Evolutionary conservation across 257 asterid genomes (phyloP).

Genomic region (Solanum pinnatisectum): DNA sequence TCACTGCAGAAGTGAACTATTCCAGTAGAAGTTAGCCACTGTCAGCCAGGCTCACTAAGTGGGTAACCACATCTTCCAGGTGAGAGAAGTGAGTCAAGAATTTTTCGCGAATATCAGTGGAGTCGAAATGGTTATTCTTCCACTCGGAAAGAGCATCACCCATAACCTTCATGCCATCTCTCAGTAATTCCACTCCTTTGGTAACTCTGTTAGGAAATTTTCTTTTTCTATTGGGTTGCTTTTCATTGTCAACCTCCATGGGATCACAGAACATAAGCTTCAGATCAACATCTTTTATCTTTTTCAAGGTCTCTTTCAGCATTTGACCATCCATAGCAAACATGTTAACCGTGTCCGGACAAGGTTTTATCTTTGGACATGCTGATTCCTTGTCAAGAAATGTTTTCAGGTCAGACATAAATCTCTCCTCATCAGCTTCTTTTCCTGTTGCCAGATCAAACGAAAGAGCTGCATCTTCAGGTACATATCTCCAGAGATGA

Average conservation of each 20-base stretch:
- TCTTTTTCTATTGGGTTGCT: conserved; percentile 53
- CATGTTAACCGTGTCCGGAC: conserved; percentile 27
- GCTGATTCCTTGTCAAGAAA: conserved; percentile 79
- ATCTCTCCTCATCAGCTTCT: conserved; percentile 62
- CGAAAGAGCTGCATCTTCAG: conserved; percentile 82
- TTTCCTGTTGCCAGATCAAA: conserved; percentile 64
- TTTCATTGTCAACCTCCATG: conserved; percentile 64
- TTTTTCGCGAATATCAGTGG: conserved; percentile 39
- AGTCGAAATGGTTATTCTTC: conserved; percentile 44
- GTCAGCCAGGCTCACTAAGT: conserved; percentile 52
- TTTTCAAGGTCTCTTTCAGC: conserved; percentile 29
- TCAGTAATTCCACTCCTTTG: conserved; percentile 70
- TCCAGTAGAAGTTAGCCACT: conserved; percentile 12
- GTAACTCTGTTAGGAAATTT: conserved; percentile 71
- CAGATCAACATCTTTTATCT: conserved; percentile 2
- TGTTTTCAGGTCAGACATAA: conserved; percentile 72
- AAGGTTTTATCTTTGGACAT: conserved; percentile 18
- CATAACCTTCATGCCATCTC: conserved; percentile 70
- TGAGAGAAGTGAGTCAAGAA: conserved; percentile 54
- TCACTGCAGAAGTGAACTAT: neutral
- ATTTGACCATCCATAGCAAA: conserved; percentile 48
- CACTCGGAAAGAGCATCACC: conserved; percentile 65
- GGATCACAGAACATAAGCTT: conserved; percentile 21
- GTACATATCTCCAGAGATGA: conserved; percentile 86
- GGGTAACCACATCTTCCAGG: conserved; percentile 64